Conservation (phyloP, 148 eudicot genomes). For the Chenopodium suecicum region DNA sequence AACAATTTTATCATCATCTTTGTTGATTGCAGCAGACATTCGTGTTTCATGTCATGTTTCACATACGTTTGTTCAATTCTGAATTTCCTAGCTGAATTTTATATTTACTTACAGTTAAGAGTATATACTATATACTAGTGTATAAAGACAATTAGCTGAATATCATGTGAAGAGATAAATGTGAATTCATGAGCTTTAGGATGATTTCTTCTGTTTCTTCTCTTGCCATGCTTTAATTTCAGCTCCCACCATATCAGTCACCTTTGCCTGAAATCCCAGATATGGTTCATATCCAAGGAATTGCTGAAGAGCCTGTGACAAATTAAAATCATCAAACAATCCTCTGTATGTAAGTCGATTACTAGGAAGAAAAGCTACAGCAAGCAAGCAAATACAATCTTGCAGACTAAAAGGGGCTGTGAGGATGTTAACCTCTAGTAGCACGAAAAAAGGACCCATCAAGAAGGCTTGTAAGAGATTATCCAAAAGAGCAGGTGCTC, state of each 20-base stretch:
- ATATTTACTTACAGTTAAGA: too few species aligned
- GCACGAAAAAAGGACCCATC: slow-evolving; percentile 86
- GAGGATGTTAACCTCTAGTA: slow-evolving; percentile 66
- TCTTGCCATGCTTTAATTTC: slow-evolving; percentile 71
- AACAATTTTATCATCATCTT: too few species aligned
- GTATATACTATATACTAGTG: too few species aligned
- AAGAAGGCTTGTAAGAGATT: slow-evolving; percentile 72
- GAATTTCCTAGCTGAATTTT: too few species aligned
- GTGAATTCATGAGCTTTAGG: slow-evolving; percentile 26
- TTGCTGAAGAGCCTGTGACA: slow-evolving; percentile 55
- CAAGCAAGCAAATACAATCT: too few species aligned
- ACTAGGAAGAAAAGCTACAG: neutral
- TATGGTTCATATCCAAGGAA: slow-evolving; percentile 76
- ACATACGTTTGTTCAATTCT: too few species aligned
- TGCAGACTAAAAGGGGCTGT: neutral
- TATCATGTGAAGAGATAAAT: neutral
- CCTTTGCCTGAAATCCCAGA: slow-evolving; percentile 65
- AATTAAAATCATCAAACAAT: neutral
- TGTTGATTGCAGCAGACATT: too few species aligned
- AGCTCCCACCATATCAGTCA: slow-evolving; percentile 57
- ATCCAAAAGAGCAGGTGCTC: slow-evolving; percentile 79
- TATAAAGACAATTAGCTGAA: neutral
- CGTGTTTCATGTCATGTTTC: too few species aligned
- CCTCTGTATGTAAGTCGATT: neutral
- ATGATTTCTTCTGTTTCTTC: slow-evolving; percentile 53